Evolutionary conservation across 768 basidiomycete species (phyloP).

Genomic region (Boletus speciosus): DNA sequence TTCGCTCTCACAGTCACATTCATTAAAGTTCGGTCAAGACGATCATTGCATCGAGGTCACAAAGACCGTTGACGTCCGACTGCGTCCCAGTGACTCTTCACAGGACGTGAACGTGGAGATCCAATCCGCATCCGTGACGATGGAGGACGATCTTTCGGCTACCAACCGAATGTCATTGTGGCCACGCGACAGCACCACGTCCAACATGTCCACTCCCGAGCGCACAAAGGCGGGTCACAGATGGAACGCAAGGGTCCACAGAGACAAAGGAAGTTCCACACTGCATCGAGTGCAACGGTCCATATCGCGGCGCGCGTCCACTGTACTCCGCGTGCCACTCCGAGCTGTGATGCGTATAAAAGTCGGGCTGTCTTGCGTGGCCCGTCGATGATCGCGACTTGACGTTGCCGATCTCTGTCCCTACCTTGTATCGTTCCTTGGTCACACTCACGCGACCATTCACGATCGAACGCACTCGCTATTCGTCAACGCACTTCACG

Average conservation of each 20-base stretch:
- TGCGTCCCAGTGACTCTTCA: not conserved
- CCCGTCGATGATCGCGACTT: not conserved
- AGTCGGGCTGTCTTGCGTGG: not conserved
- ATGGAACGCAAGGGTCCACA: not conserved
- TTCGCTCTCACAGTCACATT: too few relatives aligned
- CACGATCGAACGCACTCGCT: not conserved
- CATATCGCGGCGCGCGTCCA: not conserved
- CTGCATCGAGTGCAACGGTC: not conserved
- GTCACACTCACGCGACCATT: not conserved
- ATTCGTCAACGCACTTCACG: not conserved
- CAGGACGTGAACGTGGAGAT: conserved; percentile 3
- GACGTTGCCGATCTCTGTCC: not conserved
- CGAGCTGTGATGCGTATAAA: conserved; percentile 6
- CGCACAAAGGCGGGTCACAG: conserved; percentile 13
- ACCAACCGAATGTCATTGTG: not conserved
- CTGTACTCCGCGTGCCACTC: conserved; percentile 1
- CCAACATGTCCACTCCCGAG: not conserved
- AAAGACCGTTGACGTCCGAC: not conserved
- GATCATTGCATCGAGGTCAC: not conserved
- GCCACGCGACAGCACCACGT: not conserved
- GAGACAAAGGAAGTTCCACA: conserved; percentile 11
- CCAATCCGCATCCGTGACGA: not conserved
- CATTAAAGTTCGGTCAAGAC: too few relatives aligned
- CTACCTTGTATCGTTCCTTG: not conserved
- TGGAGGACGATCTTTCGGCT: not conserved